Base-by-base conservation (phyloP, 2,329 filamentous ascomycete species). In the Aureobasidium sp. region DNA sequence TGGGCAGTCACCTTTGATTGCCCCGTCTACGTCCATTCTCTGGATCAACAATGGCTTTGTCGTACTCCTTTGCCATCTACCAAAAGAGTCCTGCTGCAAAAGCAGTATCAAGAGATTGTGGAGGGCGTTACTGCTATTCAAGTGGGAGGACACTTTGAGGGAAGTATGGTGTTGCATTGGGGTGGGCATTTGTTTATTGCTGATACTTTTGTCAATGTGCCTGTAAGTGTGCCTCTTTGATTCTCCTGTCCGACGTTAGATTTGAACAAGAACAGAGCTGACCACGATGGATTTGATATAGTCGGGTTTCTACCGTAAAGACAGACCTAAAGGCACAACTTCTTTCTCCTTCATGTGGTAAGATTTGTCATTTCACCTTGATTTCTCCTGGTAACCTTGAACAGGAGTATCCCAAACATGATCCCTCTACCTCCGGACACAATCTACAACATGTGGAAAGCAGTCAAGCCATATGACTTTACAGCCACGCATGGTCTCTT, bases 111-210 rank as follows among this genome's bases (percentile, higher is more conserved):
- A 61, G 51, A 72, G 61, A 72, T 80, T 70, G 44, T 78, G 63
- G 67, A 78, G 0, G 84, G 82, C 0, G 78, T 86, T 3, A 81
- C 76, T 36, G 84, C 82, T 0, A 78, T 93, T 57, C 90, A 90
- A 72, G 79, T 87, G 0, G 89, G 89, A 0, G 90, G 90, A 0
- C 90, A 95, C 75, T 94, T 94, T 68, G 86, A 87, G 0, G 90
- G 90, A 0, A 89, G 85, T 65, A 74, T 88, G 63, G 84, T 91
- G 3, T 70, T 89, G 63, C 79, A 87, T 29, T 89, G 83, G 73
- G 79, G 81, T 21, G 73, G 75, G 1, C 80, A 79, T 51, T 74
- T 94, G n/a, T 80, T 93, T 63, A 81, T 91, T 62, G 89, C 90
- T 6, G 90, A 95, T 73, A 90, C 88, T 3, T 80, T 94, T 51